These are phyloP conservation scores for Ramaria rubella DNA, from an alignment of 768 basidiomycete genomes.

Conservation along the genomic window DNA sequence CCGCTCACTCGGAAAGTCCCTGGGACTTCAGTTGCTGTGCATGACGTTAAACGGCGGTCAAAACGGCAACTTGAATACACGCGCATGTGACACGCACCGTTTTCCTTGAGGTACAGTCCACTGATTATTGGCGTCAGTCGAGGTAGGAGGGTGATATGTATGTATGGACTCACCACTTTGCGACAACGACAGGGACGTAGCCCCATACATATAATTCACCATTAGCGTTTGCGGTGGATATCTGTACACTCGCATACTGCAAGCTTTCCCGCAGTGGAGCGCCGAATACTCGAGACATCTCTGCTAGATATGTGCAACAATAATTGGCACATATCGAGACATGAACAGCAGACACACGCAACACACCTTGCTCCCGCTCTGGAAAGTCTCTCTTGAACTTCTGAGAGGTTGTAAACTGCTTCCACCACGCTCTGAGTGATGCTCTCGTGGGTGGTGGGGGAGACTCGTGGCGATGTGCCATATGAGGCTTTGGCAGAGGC, in stretches of 20 bases:
- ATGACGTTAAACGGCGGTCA: constrained; percentile 9
- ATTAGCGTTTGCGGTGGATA: constrained; percentile 78
- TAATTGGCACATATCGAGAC: not conserved
- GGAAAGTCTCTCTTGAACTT: constrained; percentile 46
- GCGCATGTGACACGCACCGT: constrained; percentile 43
- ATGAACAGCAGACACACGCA: constrained; percentile 25
- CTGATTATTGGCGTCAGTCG: constrained; percentile 31
- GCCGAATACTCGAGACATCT: constrained; percentile 56
- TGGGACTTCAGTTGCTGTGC: constrained; percentile 77
- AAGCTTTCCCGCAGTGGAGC: constrained; percentile 79
- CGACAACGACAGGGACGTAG: constrained; percentile 93
- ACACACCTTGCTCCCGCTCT: constrained; percentile 6
- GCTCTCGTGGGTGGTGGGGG: constrained; percentile 33
- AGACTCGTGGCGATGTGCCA: not conserved
- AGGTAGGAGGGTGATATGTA: constrained; percentile 1
- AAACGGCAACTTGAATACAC: not conserved
- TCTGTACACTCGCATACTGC: constrained; percentile 85
- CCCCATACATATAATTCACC: constrained; percentile 90
- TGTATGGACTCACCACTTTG: constrained; percentile 70
- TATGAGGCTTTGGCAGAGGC: not conserved
- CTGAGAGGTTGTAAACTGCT: constrained; percentile 62
- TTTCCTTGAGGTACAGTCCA: constrained; percentile 91
- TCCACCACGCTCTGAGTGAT: constrained; percentile 77
- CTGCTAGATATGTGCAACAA: constrained; percentile 18
- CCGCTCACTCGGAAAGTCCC: constrained; percentile 95